phyloP scores from a whole-genome alignment of 805 yeast species.

The Yarrowia alimentaria region DNA sequence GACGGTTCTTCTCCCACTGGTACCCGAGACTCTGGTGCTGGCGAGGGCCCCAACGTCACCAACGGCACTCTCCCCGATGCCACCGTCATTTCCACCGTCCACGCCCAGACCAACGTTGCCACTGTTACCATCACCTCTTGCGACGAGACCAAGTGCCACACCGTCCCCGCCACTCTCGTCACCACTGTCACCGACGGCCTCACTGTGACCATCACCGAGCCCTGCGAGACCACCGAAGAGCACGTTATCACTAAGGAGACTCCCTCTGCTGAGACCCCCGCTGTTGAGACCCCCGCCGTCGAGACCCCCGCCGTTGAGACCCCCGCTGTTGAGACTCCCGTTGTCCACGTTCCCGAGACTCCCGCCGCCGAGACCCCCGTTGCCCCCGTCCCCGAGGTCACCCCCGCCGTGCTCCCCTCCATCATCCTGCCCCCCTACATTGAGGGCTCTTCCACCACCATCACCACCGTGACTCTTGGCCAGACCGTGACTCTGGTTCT shows the following conservation, averaged over 20 bases:
- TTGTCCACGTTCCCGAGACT: neutral
- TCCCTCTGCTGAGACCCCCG: neutral
- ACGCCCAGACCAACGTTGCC: slow-evolving; percentile 12
- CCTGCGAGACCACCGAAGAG: slow-evolving; percentile 25
- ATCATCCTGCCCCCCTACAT: no score
- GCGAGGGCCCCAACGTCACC: neutral
- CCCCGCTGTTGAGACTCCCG: neutral
- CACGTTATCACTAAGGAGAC: no score
- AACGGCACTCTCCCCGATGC: neutral
- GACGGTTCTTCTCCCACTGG: slow-evolving; percentile 1
- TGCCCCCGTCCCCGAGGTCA: neutral
- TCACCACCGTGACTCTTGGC: slow-evolving; percentile 6
- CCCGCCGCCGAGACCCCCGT: neutral
- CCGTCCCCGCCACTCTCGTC: slow-evolving; percentile 14
- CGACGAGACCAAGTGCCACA: slow-evolving; percentile 18
- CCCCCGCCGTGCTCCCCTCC: no score
- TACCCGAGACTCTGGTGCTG: neutral
- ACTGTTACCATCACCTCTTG: slow-evolving; percentile 23
- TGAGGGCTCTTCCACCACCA: no score
- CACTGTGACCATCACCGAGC: slow-evolving; percentile 12
- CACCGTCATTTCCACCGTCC: neutral
- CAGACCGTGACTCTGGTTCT: slow-evolving; percentile 3
- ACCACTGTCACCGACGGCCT: slow-evolving; percentile 14
- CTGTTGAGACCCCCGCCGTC: neutral
- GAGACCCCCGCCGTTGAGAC: no score